A percentile compares a stretch with the other conserved stretches of the same genome.
Evolutionary conservation across 768 basidiomycete genomes (phyloP).

Genomic region (Nevesoporus exiguus): DNA sequence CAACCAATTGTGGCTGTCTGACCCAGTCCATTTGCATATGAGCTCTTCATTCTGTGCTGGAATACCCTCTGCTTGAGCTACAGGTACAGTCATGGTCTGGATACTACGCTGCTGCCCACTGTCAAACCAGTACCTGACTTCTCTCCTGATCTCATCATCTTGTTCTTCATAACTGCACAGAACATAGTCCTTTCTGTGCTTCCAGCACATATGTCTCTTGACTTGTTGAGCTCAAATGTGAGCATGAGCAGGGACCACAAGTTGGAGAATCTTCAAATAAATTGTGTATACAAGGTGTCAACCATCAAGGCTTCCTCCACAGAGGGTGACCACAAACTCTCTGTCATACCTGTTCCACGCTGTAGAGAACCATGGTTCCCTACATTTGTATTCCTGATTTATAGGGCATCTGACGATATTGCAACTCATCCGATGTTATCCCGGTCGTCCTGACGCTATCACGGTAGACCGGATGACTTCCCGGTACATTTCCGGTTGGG

Average conservation of each 20-base stretch:
- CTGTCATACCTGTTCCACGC: conserved; percentile 5
- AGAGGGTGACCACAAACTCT: conserved; percentile 14
- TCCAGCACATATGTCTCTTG: conserved; percentile 29
- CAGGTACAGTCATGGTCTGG: not conserved
- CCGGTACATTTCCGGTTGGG: too few species aligned
- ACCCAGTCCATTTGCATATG: conserved; percentile 84
- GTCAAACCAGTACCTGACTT: not conserved
- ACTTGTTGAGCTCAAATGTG: conserved; percentile 30
- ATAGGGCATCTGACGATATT: too few species aligned
- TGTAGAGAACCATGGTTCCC: too few species aligned
- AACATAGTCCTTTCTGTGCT: too few species aligned
- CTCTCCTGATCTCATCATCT: conserved; percentile 9
- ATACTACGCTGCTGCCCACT: not conserved
- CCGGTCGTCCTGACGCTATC: too few species aligned
- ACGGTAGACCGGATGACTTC: too few species aligned
- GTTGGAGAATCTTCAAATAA: conserved; percentile 15
- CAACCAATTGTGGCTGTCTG: conserved; percentile 93
- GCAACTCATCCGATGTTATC: too few species aligned
- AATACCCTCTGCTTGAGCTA: conserved; percentile 3
- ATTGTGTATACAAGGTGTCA: not conserved
- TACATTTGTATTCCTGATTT: too few species aligned
- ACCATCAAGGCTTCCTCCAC: not conserved
- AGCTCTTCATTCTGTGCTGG: conserved; percentile 68
- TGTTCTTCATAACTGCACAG: conserved; percentile 24
- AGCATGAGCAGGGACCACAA: conserved; percentile 30